These are phyloP conservation scores for Fusarium clavum DNA, from an alignment of 2,329 filamentous ascomycete genomes.

Conservation along the genomic window DNA sequence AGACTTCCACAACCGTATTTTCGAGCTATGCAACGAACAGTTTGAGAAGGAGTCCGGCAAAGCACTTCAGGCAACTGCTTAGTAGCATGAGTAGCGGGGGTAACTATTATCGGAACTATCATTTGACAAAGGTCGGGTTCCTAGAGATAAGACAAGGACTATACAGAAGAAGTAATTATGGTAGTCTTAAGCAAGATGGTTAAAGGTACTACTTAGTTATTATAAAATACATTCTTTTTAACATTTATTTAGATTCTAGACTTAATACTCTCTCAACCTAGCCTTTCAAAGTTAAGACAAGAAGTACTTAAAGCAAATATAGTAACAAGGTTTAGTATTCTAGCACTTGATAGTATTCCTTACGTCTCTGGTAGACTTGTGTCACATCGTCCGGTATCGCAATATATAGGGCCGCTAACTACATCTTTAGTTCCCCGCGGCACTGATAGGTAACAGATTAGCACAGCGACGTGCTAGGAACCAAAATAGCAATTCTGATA, in stretches of 20 bases:
- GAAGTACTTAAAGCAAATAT: not conserved
- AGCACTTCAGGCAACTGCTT: not conserved
- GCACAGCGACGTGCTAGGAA: not conserved
- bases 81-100: not conserved
- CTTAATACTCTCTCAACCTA: not conserved
- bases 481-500: not conserved
- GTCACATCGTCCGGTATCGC: not conserved
- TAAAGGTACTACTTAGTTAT: not conserved
- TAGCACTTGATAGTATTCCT: not conserved
- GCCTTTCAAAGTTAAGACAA: not conserved
- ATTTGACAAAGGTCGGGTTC: not conserved
- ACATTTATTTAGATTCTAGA: not conserved
- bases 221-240: not conserved
- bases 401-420: not conserved
- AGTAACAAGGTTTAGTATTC: not conserved
- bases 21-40: slow-evolving; percentile 27
- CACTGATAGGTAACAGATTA: no score
- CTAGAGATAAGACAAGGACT: not conserved
- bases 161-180: not conserved
- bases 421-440: not conserved
- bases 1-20: slow-evolving; percentile 34
- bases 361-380: not conserved
- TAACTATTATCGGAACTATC: not conserved
- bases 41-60: slow-evolving; percentile 10
- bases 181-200: not conserved